phyloP scores from a whole-genome alignment of 257 asterid genomes.

The Galeopsis tetrahit region DNA sequence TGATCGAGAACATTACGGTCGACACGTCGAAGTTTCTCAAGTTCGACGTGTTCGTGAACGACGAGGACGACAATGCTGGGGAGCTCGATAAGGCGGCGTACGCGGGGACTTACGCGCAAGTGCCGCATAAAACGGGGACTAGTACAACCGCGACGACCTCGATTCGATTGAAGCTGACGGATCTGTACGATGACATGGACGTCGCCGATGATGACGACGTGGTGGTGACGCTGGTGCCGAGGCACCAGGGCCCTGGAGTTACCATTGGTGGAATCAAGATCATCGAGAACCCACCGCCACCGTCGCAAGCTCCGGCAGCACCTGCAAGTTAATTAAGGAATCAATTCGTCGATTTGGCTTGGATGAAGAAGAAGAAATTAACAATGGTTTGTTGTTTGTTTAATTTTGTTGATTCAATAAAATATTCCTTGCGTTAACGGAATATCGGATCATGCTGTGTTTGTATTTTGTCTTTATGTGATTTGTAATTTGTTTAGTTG shows the following conservation, averaged over 20 bases:
- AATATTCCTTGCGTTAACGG: not conserved
- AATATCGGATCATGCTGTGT: not conserved
- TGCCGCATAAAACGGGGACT: conserved; percentile 48
- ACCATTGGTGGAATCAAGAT: conserved; percentile 61
- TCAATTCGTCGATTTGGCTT: not conserved
- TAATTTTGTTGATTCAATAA: not conserved
- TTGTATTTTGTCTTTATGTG: not conserved
- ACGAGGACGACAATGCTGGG: conserved; percentile 37
- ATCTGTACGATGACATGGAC: conserved; percentile 60
- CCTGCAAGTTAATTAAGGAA: not conserved
- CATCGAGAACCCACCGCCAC: conserved; percentile 24
- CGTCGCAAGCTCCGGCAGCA: not conserved
- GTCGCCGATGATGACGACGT: conserved; percentile 53
- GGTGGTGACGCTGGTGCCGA: conserved; percentile 60
- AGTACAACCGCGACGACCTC: conserved; percentile 34
- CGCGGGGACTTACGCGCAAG: conserved; percentile 63
- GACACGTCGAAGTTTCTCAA: conserved; percentile 37
- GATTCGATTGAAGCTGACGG: conserved; percentile 53
- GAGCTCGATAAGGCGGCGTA: conserved; percentile 50
- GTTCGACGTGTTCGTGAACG: conserved; percentile 43
- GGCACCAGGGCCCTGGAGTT: conserved; percentile 42
- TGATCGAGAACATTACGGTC: conserved; percentile 33
- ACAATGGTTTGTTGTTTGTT: not conserved
- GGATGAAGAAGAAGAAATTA: not conserved
- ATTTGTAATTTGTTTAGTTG: not conserved